phyloP scores from a whole-genome alignment of 176 grass and related monocot species.

The Tillandsia leiboldiana region DNA sequence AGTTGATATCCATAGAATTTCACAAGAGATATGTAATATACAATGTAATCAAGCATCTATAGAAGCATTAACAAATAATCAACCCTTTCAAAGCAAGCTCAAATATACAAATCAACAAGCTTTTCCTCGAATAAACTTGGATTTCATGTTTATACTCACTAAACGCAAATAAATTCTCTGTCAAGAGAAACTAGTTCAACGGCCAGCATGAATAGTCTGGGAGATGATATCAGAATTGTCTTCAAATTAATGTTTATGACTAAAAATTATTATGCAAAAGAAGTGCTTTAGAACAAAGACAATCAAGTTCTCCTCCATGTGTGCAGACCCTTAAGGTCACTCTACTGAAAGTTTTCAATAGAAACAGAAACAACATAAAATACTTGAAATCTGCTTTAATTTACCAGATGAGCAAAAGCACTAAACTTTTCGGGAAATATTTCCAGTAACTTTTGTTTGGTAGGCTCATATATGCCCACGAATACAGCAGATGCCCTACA shows the following conservation, averaged over 20 bases:
- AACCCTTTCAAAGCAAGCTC: neutral
- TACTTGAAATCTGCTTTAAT: conserved; percentile 14
- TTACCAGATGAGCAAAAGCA: conserved; percentile 94
- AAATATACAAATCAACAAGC: neutral
- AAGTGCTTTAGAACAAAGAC: no score
- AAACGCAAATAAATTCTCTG: no score
- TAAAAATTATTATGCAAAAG: no score
- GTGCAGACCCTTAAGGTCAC: no score
- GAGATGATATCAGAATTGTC: no score
- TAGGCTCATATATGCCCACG: conserved; percentile 88
- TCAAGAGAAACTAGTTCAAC: no score
- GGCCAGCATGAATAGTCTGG: no score
- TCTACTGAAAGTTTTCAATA: no score
- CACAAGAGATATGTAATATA: neutral
- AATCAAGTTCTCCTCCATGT: no score
- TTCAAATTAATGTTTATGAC: no score
- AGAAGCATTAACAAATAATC: neutral
- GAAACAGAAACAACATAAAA: neutral
- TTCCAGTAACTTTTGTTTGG: conserved; percentile 67
- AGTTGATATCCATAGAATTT: neutral
- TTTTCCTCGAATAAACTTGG: neutral
- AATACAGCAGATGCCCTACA: conserved; percentile 89
- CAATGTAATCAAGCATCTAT: neutral
- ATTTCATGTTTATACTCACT: neutral
- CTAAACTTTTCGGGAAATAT: conserved; percentile 84